Evolutionary conservation across 164 flowering plant species (phyloP), one percentile per base, ranked within the genome.

Genomic region (Dillenia turbinata): DNA sequence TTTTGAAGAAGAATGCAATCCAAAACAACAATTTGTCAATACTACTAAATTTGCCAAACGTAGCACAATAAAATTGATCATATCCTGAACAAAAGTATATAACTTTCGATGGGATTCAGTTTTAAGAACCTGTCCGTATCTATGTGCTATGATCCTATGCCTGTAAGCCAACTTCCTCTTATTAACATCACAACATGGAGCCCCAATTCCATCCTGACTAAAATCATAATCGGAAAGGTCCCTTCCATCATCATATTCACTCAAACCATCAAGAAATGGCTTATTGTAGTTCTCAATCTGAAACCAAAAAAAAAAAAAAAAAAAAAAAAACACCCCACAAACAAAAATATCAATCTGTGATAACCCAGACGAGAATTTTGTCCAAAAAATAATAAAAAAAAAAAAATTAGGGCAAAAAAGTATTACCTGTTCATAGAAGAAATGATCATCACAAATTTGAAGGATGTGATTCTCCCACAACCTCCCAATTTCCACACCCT

Each of bases 201-300:
- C 59, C 59, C 78, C 67, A 69, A 89, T 70, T n/a, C 77, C 82
- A 77, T 95, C 99, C 59, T 69, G 69, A 16, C 62, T 62, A 57
- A 95, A 95, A 78, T 95, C 80, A 75, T 95, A 95, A 52, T 68
- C 77, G 54, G 90, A 80, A 46, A 91, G 85, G 69, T 95, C 96
- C 48, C 44, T 55, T 9, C 89, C 97, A 77, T 92, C 96, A 70
- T 95, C 99, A 77, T 78, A 85, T 65, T 74, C 71, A 9, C 63
- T 79, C 77, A 89, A 69, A 11, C 81, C 72, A 77, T 83, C 85
- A 67, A 91, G 80, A 73, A 65, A 84, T 10, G 99, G 97, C 67
- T 76, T 71, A 62, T 89, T 95, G 76, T 68, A 84, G 68, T 83
- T 71, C 71, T 89, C 99, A 73, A 95, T 81, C 99, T 92, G 77